A percentile compares a stretch with the other conserved stretches of the same genome.
These are phyloP conservation scores for Litchi chinensis DNA, from an alignment of 345 rosid genomes.

Conservation along the genomic window DNA sequence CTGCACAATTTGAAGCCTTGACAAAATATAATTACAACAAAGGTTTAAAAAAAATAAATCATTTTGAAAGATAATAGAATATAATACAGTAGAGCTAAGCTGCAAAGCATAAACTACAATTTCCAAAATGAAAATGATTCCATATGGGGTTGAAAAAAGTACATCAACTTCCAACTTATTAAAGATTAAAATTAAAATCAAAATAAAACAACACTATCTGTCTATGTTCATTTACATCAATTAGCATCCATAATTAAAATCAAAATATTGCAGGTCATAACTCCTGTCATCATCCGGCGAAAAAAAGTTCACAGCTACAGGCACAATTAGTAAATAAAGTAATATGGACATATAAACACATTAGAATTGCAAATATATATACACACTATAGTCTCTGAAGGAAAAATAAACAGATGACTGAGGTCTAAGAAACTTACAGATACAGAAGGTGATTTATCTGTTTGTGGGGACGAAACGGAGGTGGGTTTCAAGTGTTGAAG, in stretches of 20 bases:
- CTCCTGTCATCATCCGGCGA: neutral
- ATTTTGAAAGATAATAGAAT: too few species aligned
- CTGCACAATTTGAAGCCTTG: constrained; percentile 71
- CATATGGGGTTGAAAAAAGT: too few species aligned
- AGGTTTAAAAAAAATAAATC: neutral
- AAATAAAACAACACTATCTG: neutral
- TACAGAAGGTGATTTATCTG: constrained; percentile 35
- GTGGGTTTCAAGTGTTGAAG: constrained; percentile 70
- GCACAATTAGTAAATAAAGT: neutral
- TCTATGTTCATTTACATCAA: too few species aligned
- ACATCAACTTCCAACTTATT: too few species aligned
- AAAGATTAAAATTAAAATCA: too few species aligned
- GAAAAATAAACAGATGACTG: neutral
- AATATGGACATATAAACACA: neutral
- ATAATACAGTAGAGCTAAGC: neutral
- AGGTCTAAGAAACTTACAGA: constrained; percentile 44
- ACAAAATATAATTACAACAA: neutral
- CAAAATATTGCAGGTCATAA: too few species aligned
- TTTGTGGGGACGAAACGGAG: constrained; percentile 40
- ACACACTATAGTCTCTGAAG: neutral
- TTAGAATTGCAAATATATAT: too few species aligned
- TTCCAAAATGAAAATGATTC: neutral
- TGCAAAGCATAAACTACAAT: neutral
- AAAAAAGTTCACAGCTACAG: neutral
- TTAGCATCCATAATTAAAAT: too few species aligned